These are phyloP conservation scores for Linnemannia zychae DNA, from an alignment of 192 early-diverging fungal species.

Conservation along the genomic window DNA sequence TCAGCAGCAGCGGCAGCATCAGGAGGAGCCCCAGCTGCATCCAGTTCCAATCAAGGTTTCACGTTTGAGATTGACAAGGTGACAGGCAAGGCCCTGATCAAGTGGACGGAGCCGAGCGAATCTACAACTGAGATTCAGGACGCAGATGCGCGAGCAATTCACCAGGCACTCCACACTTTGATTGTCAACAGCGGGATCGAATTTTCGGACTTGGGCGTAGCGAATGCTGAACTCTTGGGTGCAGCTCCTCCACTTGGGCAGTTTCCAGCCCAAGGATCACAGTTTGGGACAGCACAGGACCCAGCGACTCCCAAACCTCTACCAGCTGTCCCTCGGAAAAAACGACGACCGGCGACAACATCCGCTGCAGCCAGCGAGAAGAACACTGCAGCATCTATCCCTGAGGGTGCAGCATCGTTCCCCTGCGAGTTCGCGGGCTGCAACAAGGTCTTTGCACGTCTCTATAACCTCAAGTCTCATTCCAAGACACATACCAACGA, in stretches of 20 bases:
- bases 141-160: conserved; percentile 16
- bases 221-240: not conserved
- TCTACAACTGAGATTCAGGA: conserved; percentile 1
- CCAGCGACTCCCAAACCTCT: not conserved
- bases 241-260: conserved; percentile 28
- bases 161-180: conserved; percentile 28
- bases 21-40: not conserved
- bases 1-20: not conserved
- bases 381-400: conserved; percentile 57
- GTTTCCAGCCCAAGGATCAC: conserved; percentile 46
- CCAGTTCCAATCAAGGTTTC: conserved; percentile 22
- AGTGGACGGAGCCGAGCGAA: conserved; percentile 20
- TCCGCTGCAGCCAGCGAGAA: conserved; percentile 10
- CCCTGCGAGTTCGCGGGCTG: conserved; percentile 62
- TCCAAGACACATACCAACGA: conserved; percentile 79
- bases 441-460: conserved; percentile 76
- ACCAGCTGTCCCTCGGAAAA: conserved; percentile 14
- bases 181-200: conserved; percentile 33
- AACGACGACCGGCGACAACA: conserved; percentile 9
- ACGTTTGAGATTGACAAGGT: conserved; percentile 41
- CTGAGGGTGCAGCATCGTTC: conserved; percentile 43
- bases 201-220: conserved; percentile 4
- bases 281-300: conserved; percentile 40
- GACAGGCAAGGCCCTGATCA: conserved; percentile 44
- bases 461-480: conserved; percentile 82